phyloP scores from a whole-genome alignment of 1,139 yeast species.

The Chernovozyma sophiae-reginae region DNA sequence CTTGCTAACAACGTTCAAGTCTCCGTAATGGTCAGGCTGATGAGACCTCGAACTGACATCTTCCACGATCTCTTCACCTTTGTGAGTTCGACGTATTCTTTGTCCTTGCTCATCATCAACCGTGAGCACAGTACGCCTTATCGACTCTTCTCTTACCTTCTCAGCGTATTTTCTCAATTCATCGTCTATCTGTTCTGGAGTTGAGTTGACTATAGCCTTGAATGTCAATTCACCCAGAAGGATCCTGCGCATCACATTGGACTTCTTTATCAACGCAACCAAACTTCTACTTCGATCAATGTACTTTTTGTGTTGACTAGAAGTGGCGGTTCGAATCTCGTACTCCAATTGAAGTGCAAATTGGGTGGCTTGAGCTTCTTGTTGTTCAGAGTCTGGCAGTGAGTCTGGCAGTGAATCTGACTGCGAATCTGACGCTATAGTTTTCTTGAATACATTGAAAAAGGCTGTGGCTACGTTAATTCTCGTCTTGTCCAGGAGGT shows the following conservation, averaged over 20 bases:
- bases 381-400: constrained; percentile 8
- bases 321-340: constrained; percentile 26
- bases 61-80: constrained; percentile 81
- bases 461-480: constrained; percentile 38
- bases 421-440: constrained; percentile 36
- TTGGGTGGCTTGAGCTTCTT: constrained; percentile 25
- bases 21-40: constrained; percentile 22
- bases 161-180: constrained; percentile 69
- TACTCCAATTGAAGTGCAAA: constrained; percentile 43
- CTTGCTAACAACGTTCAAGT: constrained; percentile 32
- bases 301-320: constrained; percentile 27
- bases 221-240: constrained; percentile 19
- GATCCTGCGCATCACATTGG: constrained; percentile 23
- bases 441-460: constrained; percentile 33
- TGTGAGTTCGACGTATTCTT: constrained; percentile 72
- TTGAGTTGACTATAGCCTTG: constrained; percentile 41
- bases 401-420: constrained; percentile 23
- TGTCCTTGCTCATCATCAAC: constrained; percentile 47
- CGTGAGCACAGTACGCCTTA: constrained; percentile 60
- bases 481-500: constrained; percentile 27
- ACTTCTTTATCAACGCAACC: constrained; percentile 33
- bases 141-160: constrained; percentile 64
- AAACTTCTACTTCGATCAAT: constrained; percentile 42
- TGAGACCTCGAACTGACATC: constrained; percentile 39
- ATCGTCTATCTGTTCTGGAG: constrained; percentile 66